phyloP scores from a whole-genome alignment of 192 early-diverging fungal genomes.

The Geosiphon pyriformis region DNA sequence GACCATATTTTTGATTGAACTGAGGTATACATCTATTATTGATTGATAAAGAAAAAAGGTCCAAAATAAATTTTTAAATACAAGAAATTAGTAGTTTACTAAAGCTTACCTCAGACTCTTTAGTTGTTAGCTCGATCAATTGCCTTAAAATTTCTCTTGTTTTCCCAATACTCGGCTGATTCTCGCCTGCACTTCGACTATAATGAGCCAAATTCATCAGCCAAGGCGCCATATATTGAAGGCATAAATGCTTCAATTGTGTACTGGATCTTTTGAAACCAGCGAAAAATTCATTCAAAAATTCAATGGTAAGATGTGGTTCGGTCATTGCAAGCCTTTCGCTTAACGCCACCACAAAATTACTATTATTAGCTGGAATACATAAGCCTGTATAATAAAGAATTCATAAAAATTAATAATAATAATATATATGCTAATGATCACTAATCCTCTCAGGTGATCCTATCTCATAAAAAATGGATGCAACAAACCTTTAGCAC shows the following conservation, averaged over 20 bases:
- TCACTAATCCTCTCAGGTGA: neutral
- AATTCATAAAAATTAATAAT: neutral
- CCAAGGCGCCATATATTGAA: slow-evolving; percentile 93
- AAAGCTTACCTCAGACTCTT: slow-evolving; percentile 58
- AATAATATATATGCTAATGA: neutral
- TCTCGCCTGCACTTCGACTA: slow-evolving; percentile 39
- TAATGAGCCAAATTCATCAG: slow-evolving; percentile 69
- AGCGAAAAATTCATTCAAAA: slow-evolving; percentile 79
- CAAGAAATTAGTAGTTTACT: neutral
- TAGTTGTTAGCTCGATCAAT: slow-evolving; percentile 78
- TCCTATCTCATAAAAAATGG: no score
- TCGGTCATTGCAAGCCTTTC: slow-evolving; percentile 69
- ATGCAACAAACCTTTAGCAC: slow-evolving; percentile 64
- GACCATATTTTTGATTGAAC: slow-evolving; percentile 87
- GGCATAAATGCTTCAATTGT: slow-evolving; percentile 69
- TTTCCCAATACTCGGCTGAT: slow-evolving; percentile 50
- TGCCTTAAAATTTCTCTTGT: slow-evolving; percentile 71
- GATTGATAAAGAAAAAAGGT: slow-evolving; percentile 18
- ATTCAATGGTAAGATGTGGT: slow-evolving; percentile 79
- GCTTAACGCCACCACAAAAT: slow-evolving; percentile 82
- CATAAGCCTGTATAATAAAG: slow-evolving; percentile 55
- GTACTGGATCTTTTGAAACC: slow-evolving; percentile 72
- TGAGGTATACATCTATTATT: slow-evolving; percentile 68
- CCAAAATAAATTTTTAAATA: slow-evolving; percentile 20
- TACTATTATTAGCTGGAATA: slow-evolving; percentile 81